Evolutionary conservation across 177 flowering plant genomes (phyloP).

Genomic region (Vitis hybrid): DNA sequence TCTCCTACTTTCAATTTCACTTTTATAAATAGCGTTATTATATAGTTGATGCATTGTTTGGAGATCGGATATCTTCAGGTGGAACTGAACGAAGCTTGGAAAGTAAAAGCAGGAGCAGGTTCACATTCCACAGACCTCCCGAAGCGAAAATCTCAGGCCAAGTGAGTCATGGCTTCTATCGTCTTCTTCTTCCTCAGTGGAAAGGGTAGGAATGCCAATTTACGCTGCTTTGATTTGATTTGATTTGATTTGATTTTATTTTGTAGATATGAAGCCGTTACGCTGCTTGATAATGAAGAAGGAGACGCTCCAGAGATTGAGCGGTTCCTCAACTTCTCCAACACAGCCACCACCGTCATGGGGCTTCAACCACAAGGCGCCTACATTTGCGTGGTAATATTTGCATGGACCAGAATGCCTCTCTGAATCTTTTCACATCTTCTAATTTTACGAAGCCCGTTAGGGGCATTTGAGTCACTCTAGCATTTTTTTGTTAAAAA

Average conservation of each 20-base stretch:
- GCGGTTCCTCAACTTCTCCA: slow-evolving; percentile 39
- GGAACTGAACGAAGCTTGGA: slow-evolving; percentile 93
- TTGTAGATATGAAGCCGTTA: slow-evolving; percentile 73
- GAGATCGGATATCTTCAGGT: slow-evolving; percentile 32
- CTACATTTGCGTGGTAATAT: slow-evolving; percentile 60
- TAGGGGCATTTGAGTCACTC: no score
- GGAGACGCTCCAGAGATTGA: slow-evolving; percentile 53
- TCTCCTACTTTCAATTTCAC: background rate
- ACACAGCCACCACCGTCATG: slow-evolving; percentile 23
- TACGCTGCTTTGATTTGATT: background rate
- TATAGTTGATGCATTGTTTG: no score
- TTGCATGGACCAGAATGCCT: no score
- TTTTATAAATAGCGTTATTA: background rate
- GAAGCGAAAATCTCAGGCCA: slow-evolving; percentile 81
- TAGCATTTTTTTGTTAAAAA: no score
- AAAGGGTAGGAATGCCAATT: background rate
- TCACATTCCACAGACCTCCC: slow-evolving; percentile 81
- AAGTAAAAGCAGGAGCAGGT: slow-evolving; percentile 46
- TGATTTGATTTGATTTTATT: background rate
- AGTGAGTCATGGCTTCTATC: slow-evolving; percentile 34
- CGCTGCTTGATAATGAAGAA: slow-evolving; percentile 53
- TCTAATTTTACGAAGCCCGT: no score
- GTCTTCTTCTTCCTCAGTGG: background rate
- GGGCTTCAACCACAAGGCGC: slow-evolving; percentile 40
- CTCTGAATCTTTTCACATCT: no score